Evolutionary conservation across 1,284 basidiomycete genomes (phyloP).

Genomic region (Puccinia hordei): DNA sequence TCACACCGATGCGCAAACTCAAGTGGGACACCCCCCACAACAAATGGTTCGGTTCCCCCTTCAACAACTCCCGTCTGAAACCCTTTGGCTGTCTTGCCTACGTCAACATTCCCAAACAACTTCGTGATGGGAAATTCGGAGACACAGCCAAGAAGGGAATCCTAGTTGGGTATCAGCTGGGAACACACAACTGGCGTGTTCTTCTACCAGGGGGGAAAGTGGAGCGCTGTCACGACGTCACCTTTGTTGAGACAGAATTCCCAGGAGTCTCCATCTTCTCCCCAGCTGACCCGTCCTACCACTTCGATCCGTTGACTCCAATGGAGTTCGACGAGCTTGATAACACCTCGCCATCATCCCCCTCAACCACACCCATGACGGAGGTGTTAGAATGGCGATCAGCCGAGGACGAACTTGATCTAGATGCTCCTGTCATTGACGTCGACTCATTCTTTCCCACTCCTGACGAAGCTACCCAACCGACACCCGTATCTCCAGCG

Average conservation of each 20-base stretch:
- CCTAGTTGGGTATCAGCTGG: not conserved
- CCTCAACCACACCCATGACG: too few relatives aligned
- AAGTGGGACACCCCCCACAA: constrained; percentile 11
- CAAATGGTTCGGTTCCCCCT: not conserved
- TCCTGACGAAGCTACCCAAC: not conserved
- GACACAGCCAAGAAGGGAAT: not conserved
- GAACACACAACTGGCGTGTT: not conserved
- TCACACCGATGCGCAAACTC: not conserved
- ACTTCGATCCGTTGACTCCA: not conserved
- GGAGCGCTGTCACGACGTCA: constrained; percentile 8
- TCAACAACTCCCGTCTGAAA: not conserved
- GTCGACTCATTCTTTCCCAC: too few relatives aligned
- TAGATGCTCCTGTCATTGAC: not conserved
- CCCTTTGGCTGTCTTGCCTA: constrained; percentile 14
- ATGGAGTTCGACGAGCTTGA: not conserved
- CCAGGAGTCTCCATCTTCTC: not conserved
- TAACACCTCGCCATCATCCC: too few relatives aligned
- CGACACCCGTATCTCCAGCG: not conserved
- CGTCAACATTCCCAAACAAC: not conserved
- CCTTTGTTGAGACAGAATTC: constrained; percentile 3
- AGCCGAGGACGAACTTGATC: not conserved
- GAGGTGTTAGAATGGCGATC: too few relatives aligned
- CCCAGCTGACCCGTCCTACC: not conserved
- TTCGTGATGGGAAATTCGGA: not conserved
- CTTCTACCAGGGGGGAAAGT: not conserved